Evolutionary conservation across 768 basidiomycete species (phyloP), one percentile per base, ranked within the genome.

Genomic region (Leccinum boreale): DNA sequence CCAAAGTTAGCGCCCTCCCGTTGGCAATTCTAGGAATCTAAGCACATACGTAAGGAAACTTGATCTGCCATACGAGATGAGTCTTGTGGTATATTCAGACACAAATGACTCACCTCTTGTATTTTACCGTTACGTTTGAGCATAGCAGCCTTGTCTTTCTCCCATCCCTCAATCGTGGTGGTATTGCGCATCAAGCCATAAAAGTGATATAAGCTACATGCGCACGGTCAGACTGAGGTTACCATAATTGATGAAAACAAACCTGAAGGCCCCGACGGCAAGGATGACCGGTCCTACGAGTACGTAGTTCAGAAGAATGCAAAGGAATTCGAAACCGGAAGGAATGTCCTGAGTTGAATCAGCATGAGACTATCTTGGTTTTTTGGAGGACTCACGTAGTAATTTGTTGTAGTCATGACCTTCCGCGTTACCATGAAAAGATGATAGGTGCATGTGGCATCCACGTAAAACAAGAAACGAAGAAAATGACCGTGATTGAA

Each of bases 151-250:
- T 90, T 95, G 67, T 98, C 94, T 74, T 98, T 98, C 73, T 99
- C 97, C 92, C 92, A 96, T 0, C 90, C 86, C 75, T 99, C 97
- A 51, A 99, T 98, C 1, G 97, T 98, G 1, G 96, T 99, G 2
- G 87, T 85, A 71, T 99, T 99, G 10, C 80, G 81, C 6, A 81
- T 64, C 26, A 98, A 71, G 51, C 82, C 79, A 66, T 87, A 89
- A 61, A 95, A 84, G 63, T 98, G 97, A 67, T 94, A 98, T 21
- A 98, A 56, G 53, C 93, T 94, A 63, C 8, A 15, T 48, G 42
- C 52, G 1, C 14, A n/a, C n/a, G 31, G 33, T 73, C 33, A 73
- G 56, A 35, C n/a, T 7, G 28, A 48, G 17, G 55, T 52, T 53
- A 28, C 62, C 23, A 28, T 23, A 11, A 14, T 33, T 15, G 42